phyloP scores from a whole-genome alignment of 2,329 filamentous ascomycete species.

The Coniochaeta prunicola region DNA sequence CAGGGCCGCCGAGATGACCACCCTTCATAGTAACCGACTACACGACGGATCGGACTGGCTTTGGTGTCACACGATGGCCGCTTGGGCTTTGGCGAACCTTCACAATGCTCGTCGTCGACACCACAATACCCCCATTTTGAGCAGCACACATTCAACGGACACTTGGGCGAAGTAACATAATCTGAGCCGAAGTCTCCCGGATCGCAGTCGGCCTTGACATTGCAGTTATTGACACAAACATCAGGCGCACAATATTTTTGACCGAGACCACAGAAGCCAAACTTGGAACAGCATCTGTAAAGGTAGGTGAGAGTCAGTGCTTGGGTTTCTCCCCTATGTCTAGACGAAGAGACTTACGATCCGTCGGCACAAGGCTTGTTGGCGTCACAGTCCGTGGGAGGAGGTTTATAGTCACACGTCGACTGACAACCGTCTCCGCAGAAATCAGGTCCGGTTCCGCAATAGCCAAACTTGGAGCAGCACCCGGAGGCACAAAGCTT shows the following conservation, averaged over 20 bases:
- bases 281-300: not conserved
- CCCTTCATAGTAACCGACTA: not conserved
- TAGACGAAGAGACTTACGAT: too few relatives aligned
- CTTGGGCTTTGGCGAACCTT: not conserved
- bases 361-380: not conserved
- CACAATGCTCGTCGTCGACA: not conserved
- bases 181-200: not conserved
- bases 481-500: not conserved
- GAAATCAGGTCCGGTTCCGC: not conserved
- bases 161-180: not conserved
- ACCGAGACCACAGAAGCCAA: not conserved
- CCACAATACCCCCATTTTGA: slow-evolving; percentile 1
- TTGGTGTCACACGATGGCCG: not conserved
- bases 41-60: not conserved
- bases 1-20: not conserved
- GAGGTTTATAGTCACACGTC: not conserved
- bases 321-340: too few relatives aligned
- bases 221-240: not conserved
- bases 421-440: not conserved
- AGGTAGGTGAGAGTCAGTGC: too few relatives aligned
- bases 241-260: not conserved
- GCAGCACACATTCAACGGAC: not conserved
- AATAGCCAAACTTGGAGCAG: not conserved
- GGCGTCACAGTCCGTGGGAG: not conserved
- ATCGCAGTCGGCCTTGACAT: not conserved